Evolutionary conservation across 192 early-diverging fungal species (phyloP).

Genomic region (Umbelopsis isabellina): DNA sequence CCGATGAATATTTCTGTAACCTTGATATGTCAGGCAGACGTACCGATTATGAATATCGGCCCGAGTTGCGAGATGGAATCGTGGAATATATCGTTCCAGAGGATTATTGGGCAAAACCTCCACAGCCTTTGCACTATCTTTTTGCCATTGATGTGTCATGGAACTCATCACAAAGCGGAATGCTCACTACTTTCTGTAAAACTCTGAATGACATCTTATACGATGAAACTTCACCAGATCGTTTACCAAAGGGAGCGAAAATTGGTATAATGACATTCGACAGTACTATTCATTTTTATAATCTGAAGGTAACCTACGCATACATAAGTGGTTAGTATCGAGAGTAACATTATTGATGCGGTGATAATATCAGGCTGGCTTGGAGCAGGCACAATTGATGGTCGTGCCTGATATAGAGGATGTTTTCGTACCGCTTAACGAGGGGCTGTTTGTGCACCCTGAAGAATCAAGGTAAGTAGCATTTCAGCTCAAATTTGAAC

Average conservation of each 20-base stretch:
- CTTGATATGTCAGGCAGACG: slow-evolving; percentile 91
- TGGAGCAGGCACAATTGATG: slow-evolving; percentile 94
- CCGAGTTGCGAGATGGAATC: slow-evolving; percentile 88
- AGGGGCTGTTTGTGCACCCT: slow-evolving; percentile 91
- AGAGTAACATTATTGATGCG: not conserved
- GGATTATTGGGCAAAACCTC: slow-evolving; percentile 72
- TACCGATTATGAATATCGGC: slow-evolving; percentile 80
- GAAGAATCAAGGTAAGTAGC: slow-evolving; percentile 63
- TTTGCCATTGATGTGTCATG: slow-evolving; percentile 97
- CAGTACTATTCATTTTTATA: slow-evolving; percentile 92
- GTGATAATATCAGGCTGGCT: slow-evolving; percentile 47
- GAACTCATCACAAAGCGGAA: slow-evolving; percentile 82
- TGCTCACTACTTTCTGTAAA: slow-evolving; percentile 69
- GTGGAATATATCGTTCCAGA: slow-evolving; percentile 87
- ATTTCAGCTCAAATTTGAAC: not conserved
- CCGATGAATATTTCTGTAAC: slow-evolving; percentile 91
- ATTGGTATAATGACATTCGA: slow-evolving; percentile 94
- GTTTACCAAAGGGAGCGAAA: slow-evolving; percentile 59
- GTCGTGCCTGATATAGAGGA: slow-evolving; percentile 91
- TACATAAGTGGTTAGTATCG: not conserved
- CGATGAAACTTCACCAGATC: slow-evolving; percentile 41
- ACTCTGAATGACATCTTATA: slow-evolving; percentile 75
- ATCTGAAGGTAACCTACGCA: slow-evolving; percentile 63
- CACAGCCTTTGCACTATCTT: slow-evolving; percentile 75
- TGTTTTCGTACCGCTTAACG: slow-evolving; percentile 91